These are phyloP conservation scores for Talaromyces rugulosus DNA, from an alignment of 2,329 filamentous ascomycete species.

Conservation along the genomic window DNA sequence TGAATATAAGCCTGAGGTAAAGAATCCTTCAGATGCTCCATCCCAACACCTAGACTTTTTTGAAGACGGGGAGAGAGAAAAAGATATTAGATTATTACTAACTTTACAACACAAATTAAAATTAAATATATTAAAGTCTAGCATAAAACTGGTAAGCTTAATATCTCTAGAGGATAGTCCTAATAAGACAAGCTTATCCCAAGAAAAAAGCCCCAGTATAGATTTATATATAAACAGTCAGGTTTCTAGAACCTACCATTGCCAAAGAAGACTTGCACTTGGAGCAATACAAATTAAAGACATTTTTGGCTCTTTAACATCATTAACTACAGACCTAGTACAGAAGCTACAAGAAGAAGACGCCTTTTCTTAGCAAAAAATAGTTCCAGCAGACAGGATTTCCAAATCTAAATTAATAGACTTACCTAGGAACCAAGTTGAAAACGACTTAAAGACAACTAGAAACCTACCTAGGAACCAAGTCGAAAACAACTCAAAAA, in stretches of 20 bases:
- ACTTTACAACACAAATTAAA: background rate
- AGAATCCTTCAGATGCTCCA: background rate
- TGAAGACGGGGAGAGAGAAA: background rate
- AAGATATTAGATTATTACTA: background rate
- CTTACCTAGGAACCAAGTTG: background rate
- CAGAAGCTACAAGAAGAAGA: background rate
- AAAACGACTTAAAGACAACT: background rate
- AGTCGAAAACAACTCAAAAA: too few relatives aligned
- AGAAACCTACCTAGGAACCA: too few relatives aligned
- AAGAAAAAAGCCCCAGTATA: background rate
- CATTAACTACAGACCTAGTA: background rate
- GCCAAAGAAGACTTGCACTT: background rate
- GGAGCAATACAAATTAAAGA: background rate
- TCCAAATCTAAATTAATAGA: background rate
- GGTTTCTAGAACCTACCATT: too few relatives aligned
- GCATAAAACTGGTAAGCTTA: too few relatives aligned
- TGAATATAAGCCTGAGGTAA: background rate
- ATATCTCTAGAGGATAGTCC: background rate
- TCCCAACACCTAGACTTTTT: background rate
- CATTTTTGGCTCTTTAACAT: background rate
- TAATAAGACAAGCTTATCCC: background rate
- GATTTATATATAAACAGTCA: too few relatives aligned
- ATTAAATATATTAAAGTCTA: background rate
- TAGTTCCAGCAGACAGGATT: background rate
- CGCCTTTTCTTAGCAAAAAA: background rate